Conservation (phyloP, 768 basidiomycete species). For the Tubosaeta sp. region DNA sequence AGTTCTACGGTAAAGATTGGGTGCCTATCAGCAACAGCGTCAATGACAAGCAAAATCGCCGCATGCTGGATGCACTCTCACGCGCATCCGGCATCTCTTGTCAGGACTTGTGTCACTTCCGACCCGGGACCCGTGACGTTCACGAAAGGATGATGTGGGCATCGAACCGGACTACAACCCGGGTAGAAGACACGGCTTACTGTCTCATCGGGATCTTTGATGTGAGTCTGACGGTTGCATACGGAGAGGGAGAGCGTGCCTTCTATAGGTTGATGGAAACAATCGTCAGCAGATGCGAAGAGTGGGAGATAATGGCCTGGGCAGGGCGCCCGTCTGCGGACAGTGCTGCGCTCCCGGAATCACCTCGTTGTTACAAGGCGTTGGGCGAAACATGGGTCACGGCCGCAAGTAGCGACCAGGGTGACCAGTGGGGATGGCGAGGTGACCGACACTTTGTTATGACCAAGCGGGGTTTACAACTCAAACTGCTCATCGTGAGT, state of each 20-base stretch:
- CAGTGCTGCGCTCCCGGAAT: constrained; percentile 29
- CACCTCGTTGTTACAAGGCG: constrained; percentile 26
- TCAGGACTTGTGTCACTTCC: constrained; percentile 21
- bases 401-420: not conserved
- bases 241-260: constrained; percentile 32
- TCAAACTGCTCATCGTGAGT: constrained; percentile 21
- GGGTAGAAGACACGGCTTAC: constrained; percentile 32
- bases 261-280: constrained; percentile 29
- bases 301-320: constrained; percentile 34
- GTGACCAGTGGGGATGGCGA: constrained; percentile 13
- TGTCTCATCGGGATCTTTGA: constrained; percentile 32
- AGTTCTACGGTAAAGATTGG: constrained; percentile 30
- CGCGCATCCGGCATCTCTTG: constrained; percentile 25
- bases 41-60: constrained; percentile 26
- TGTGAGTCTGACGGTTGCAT: constrained; percentile 31
- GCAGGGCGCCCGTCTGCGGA: constrained; percentile 23
- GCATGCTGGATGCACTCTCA: constrained; percentile 22
- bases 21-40: constrained; percentile 18
- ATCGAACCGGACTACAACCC: constrained; percentile 31
- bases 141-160: constrained; percentile 33
- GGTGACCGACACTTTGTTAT: constrained; percentile 27
- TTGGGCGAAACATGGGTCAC: constrained; percentile 5
- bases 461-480: constrained; percentile 31
- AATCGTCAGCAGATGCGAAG: constrained; percentile 24
- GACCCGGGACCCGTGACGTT: constrained; percentile 22